phyloP scores from a whole-genome alignment of 768 basidiomycete species.

The Russula sp. region DNA sequence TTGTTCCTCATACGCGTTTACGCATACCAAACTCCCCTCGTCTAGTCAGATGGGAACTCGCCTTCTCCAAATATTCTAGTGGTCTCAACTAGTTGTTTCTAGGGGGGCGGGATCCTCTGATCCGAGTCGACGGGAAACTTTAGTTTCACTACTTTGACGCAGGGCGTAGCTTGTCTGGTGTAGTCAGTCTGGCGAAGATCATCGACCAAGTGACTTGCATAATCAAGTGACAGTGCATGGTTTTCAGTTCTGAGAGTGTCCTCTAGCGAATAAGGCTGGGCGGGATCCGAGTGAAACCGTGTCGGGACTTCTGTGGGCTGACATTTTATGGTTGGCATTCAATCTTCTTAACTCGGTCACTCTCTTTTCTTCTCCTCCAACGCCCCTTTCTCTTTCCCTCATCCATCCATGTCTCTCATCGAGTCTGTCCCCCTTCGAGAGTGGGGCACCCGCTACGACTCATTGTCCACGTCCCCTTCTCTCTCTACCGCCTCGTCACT shows the following conservation, averaged over 20 bases:
- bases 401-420: constrained; percentile 41
- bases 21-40: constrained; percentile 3
- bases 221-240: neutral
- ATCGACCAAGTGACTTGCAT: neutral
- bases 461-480: constrained; percentile 46
- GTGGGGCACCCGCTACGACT: constrained; percentile 72
- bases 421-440: constrained; percentile 35
- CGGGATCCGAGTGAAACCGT: constrained; percentile 12
- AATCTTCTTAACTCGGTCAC: constrained; percentile 13
- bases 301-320: constrained; percentile 6
- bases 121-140: neutral
- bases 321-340: constrained; percentile 15
- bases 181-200: constrained; percentile 3
- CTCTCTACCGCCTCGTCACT: constrained; percentile 28
- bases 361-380: neutral
- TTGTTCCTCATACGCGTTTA: constrained; percentile 5
- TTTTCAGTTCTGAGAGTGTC: neutral
- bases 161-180: constrained; percentile 3
- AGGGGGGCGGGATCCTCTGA: constrained; percentile 2
- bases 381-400: constrained; percentile 2
- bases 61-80: constrained; percentile 3
- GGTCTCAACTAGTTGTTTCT: neutral
- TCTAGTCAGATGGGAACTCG: constrained; percentile 5
- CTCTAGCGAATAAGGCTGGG: constrained; percentile 13
- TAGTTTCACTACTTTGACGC: neutral